Evolutionary conservation across 345 rosid genomes (phyloP).

Genomic region (Eucalyptus lansdowneana): DNA sequence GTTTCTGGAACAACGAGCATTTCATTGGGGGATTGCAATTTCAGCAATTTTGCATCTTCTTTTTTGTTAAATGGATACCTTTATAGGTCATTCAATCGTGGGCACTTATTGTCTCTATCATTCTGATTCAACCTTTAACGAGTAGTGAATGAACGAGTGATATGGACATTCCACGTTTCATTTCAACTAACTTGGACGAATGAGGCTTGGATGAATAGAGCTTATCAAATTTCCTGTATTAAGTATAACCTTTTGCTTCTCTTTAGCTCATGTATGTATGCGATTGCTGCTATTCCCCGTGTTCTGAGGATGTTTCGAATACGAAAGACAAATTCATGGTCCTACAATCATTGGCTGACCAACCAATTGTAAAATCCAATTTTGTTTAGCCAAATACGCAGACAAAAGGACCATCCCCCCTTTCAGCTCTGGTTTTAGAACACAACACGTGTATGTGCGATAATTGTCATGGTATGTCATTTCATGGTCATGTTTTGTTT

Average conservation of each 20-base stretch:
- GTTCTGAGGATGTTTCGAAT: not conserved
- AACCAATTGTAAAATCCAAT: not conserved
- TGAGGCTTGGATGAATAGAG: not conserved
- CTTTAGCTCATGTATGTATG: not conserved
- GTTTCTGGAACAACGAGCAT: not conserved
- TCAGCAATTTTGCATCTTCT: not conserved
- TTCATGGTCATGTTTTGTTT: not conserved
- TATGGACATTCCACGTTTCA: not conserved
- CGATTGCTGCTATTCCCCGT: not conserved
- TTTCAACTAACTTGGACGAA: not conserved
- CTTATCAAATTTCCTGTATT: not conserved
- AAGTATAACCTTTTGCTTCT: not conserved
- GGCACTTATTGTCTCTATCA: not conserved
- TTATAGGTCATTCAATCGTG: not conserved
- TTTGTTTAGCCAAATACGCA: not conserved
- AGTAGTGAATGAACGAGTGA: not conserved
- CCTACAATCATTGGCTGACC: not conserved
- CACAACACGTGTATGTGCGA: not conserved
- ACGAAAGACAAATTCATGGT: not conserved
- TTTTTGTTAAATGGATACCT: not conserved
- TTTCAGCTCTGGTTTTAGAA: not conserved
- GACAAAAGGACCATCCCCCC: not conserved
- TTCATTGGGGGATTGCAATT: not conserved
- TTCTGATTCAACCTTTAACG: not conserved
- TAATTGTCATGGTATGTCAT: not conserved